A percentile compares a stretch with the other conserved stretches of the same genome.
Evolutionary conservation across 2,329 filamentous ascomycete genomes (phyloP).

Genomic region (Aspergillus puulaauensis): DNA sequence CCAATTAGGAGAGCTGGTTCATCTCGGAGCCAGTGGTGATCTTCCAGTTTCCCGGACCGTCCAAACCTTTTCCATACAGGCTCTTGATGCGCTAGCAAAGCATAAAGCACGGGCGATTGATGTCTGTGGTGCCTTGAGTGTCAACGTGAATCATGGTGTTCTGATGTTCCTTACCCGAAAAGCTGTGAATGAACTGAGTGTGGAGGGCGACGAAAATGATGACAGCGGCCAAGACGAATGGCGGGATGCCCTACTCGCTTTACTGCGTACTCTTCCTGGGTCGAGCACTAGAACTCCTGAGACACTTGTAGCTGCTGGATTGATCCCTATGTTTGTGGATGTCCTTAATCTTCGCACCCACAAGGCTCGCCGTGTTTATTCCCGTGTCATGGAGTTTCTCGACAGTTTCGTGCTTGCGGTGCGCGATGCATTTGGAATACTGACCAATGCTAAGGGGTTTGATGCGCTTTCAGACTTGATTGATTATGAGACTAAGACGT

Average conservation of each 20-base stretch:
- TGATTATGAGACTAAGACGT: conserved; percentile 71
- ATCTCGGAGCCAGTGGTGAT: conserved; percentile 72
- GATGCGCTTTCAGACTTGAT: conserved; percentile 89
- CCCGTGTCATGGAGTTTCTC: conserved; percentile 80
- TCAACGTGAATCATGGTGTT: conserved; percentile 94
- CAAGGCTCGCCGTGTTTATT: conserved; percentile 79
- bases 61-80: conserved; percentile 76
- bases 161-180: conserved; percentile 91
- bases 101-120: conserved; percentile 76
- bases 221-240: conserved; percentile 77
- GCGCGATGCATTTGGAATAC: conserved; percentile 76
- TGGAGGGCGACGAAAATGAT: conserved; percentile 57
- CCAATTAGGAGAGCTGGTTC: conserved; percentile 87
- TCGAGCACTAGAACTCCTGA: conserved; percentile 70
- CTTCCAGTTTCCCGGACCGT: conserved; percentile 69
- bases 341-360: conserved; percentile 79
- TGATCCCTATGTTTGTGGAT: conserved; percentile 88
- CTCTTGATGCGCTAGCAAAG: conserved; percentile 81
- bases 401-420: conserved; percentile 85
- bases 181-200: conserved; percentile 77
- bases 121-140: conserved; percentile 85
- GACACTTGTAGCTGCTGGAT: conserved; percentile 82
- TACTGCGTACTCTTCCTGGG: conserved; percentile 77
- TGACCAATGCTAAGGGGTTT: conserved; percentile 79
- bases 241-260: conserved; percentile 85